Evolutionary conservation across 2,329 filamentous ascomycete species (phyloP).

Genomic region (Ophiostoma angusticollis): DNA sequence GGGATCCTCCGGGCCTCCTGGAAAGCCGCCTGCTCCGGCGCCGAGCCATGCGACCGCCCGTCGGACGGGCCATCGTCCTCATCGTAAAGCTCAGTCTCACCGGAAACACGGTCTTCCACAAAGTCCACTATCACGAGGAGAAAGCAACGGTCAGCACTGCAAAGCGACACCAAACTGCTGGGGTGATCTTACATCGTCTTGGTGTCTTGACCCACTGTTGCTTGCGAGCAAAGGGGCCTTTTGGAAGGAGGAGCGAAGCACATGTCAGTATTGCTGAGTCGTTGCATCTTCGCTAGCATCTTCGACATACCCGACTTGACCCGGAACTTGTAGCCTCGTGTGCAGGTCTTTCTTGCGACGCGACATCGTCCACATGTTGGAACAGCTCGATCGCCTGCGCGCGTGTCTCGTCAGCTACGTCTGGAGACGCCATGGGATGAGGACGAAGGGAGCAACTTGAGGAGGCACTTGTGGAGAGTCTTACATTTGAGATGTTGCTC

Average conservation of each 20-base stretch:
- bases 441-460: too few species aligned
- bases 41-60: background rate
- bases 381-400: conserved; percentile 26
- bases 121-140: conserved; percentile 12
- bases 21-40: background rate
- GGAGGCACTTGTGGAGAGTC: conserved; percentile 8
- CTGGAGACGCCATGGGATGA: too few species aligned
- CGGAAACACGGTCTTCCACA: conserved; percentile 6
- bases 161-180: too few species aligned
- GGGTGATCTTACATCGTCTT: conserved; percentile 17
- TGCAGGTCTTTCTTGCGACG: conserved; percentile 17
- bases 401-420: background rate
- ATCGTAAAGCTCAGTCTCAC: conserved; percentile 7
- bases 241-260: background rate
- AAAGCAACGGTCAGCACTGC: too few species aligned
- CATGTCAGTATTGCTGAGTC: background rate
- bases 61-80: conserved; percentile 5
- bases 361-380: conserved; percentile 23
- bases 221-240: conserved; percentile 18
- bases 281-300: too few species aligned
- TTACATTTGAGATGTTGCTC: conserved; percentile 35
- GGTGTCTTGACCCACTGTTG: conserved; percentile 24
- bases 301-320: conserved; percentile 15
- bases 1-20: background rate
- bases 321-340: conserved; percentile 22